Percentiles rank a stretch among this genome's conserved stretches.
Evolutionary conservation across 495 filamentous ascomycete genomes (phyloP).

Genomic region (Penicillium subrubescens): DNA sequence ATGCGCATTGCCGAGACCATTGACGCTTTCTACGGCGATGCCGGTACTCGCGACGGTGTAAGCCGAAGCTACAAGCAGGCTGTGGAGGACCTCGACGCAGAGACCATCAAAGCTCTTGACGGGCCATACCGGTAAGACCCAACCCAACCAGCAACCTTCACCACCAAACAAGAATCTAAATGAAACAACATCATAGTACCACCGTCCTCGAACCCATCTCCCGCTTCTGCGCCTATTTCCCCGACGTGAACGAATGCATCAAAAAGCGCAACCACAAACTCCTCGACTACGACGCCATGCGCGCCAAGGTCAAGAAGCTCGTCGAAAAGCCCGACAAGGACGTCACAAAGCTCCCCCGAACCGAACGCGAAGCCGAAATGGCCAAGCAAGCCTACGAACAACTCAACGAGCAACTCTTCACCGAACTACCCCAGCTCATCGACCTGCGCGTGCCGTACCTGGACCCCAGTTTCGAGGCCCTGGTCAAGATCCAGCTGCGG

Average conservation of each 20-base stretch:
- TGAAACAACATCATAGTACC: slow-evolving; percentile 50
- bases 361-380: slow-evolving; percentile 92
- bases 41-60: slow-evolving; percentile 90
- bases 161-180: not conserved
- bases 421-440: slow-evolving; percentile 94
- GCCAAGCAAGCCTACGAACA: slow-evolving; percentile 92
- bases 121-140: slow-evolving; percentile 80
- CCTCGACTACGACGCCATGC: slow-evolving; percentile 94
- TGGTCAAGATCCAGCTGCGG: slow-evolving; percentile 96
- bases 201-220: slow-evolving; percentile 95
- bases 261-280: slow-evolving; percentile 98
- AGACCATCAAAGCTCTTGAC: slow-evolving; percentile 97
- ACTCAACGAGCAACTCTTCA: slow-evolving; percentile 92
- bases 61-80: slow-evolving; percentile 96
- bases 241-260: slow-evolving; percentile 98
- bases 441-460: slow-evolving; percentile 95
- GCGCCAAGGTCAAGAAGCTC: slow-evolving; percentile 93
- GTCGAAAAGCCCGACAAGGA: slow-evolving; percentile 99
- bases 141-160: not conserved
- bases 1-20: slow-evolving; percentile 99
- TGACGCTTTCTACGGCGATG: slow-evolving; percentile 98
- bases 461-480: slow-evolving; percentile 92
- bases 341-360: slow-evolving; percentile 86
- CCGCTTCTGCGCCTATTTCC: slow-evolving; percentile 97
- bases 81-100: slow-evolving; percentile 93